Base-by-base conservation (phyloP, 1,139 yeast genomes). In the Lodderomyces pseudojiufengensis region DNA sequence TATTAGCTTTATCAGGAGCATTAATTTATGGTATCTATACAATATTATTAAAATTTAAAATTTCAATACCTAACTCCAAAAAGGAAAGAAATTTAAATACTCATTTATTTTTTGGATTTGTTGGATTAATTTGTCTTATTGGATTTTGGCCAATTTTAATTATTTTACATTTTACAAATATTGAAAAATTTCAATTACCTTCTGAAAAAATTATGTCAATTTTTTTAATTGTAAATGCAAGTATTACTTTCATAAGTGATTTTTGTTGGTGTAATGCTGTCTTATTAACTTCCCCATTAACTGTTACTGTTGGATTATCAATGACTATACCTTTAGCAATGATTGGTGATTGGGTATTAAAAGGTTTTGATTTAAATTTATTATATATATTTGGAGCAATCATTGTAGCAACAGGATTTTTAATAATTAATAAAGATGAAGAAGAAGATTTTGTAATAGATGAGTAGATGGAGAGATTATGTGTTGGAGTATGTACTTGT, bases 261-360 rank as follows among this genome's bases (percentile, higher is more conserved):
- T 87, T 83, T 48, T 80, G 95, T 52, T 92, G 98, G 98, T 95
- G 95, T 29, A 77, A 87, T 47, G 95, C 97, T 1, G 94, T 90
- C 73, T 70, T 92, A 24, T 65, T 92, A 54, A 92, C 98, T 1
- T 82, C 94, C 33, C 98, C 98, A 0, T 68, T 92, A 44, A 90
- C 95, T 0, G 97, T 90, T 2, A 92, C 98, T 0, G 95, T 92
- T 7, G 98, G 98, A 0, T 68, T 92, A 30, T 83, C 95, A 20
- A 78, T 92, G 47, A 88, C 97, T 0, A 92, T 92, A 21, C 98
- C 98, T 0, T 71, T 92, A 41, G 96, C 97, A 1, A 84, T 92
- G 86, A 59, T 87, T 14, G 96, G 97, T 20, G 98, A 92, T 53
- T 73, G 88, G 64, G 42, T 86, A 3, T 64, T 88, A 46, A 83